A percentile compares a stretch with the other conserved stretches of the same genome.
phyloP scores from a whole-genome alignment of 495 filamentous ascomycete species.

The Chaetomium tenue region DNA sequence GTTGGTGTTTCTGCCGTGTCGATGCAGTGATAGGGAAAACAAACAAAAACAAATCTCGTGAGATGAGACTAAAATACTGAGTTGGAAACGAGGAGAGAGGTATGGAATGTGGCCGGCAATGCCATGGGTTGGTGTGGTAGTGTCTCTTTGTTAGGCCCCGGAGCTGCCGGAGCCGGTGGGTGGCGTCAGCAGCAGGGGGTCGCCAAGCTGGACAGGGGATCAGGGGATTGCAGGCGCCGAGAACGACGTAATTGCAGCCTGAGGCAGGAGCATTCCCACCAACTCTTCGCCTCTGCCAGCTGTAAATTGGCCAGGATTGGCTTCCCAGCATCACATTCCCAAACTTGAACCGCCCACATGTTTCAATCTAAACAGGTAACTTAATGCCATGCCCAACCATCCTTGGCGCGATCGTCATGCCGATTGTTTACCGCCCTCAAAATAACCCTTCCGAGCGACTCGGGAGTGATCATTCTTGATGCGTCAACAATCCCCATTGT shows the following conservation, averaged over 20 bases:
- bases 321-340: background rate
- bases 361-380: constrained; percentile 1
- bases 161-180: constrained; percentile 8
- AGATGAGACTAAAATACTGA: background rate
- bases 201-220: background rate
- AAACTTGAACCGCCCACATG: constrained; percentile 2
- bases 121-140: background rate
- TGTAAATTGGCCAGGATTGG: background rate
- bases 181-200: constrained; percentile 13
- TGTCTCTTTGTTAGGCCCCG: constrained; percentile 4
- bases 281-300: too few species aligned
- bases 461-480: background rate
- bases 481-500: background rate
- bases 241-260: constrained; percentile 15
- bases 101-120: background rate
- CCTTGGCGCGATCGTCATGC: background rate
- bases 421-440: background rate
- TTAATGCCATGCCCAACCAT: background rate
- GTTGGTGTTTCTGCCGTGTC: too few species aligned
- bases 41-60: background rate
- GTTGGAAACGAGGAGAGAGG: constrained; percentile 1
- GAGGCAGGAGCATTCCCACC: background rate
- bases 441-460: background rate
- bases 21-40: background rate
- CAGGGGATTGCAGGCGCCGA: background rate